Conservation (phyloP, 1,139 yeast genomes). For the Meyerozyma carpophila region DNA sequence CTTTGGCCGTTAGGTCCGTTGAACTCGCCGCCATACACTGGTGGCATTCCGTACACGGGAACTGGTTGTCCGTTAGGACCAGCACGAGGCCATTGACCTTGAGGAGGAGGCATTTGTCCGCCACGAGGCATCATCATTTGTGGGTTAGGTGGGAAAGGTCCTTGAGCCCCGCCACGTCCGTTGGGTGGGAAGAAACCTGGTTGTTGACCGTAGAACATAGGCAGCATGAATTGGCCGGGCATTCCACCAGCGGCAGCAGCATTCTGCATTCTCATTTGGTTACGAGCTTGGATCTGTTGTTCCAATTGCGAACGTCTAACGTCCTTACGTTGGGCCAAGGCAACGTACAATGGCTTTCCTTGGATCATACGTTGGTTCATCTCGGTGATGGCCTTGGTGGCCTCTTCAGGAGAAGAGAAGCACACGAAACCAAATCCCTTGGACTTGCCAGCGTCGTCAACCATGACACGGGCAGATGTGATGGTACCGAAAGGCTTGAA, state of each 20-base stretch:
- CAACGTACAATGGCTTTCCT: constrained; percentile 97
- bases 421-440: constrained; percentile 99
- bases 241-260: constrained; percentile 83
- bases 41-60: constrained; percentile 80
- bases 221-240: constrained; percentile 94
- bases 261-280: constrained; percentile 97
- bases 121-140: constrained; percentile 80
- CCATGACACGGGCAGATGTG: constrained; percentile 96
- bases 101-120: constrained; percentile 57
- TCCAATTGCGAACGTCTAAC: constrained; percentile 96
- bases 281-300: constrained; percentile 97
- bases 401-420: constrained; percentile 97
- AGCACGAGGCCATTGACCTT: constrained; percentile 71
- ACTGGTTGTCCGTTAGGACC: constrained; percentile 81
- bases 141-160: constrained; percentile 84
- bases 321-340: constrained; percentile 98
- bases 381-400: constrained; percentile 96
- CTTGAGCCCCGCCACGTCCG: constrained; percentile 77
- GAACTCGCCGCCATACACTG: constrained; percentile 60
- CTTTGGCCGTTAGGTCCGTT: constrained; percentile 37
- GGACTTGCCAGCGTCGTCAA: constrained; percentile 90
- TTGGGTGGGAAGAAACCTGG: constrained; percentile 78
- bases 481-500: constrained; percentile 91
- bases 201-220: constrained; percentile 90
- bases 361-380: constrained; percentile 97